Conservation (phyloP, 495 filamentous ascomycete species). For the Rhizodiscina lignyota region DNA sequence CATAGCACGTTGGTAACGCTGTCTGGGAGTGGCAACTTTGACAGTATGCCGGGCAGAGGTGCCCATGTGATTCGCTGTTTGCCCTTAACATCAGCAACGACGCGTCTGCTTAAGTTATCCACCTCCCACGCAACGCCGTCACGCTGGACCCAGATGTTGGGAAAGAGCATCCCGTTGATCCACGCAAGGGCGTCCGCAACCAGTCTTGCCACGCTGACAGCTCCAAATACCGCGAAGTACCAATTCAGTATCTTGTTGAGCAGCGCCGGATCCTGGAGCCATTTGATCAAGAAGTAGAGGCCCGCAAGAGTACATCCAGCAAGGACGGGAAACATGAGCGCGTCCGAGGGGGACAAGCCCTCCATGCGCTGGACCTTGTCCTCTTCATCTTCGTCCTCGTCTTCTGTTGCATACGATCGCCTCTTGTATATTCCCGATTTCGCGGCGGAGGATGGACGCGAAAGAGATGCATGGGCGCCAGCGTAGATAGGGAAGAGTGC, state of each 20-base stretch:
- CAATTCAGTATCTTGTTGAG: slow-evolving; percentile 71
- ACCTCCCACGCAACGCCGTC: neutral
- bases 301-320: slow-evolving; percentile 57
- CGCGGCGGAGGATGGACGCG: slow-evolving; percentile 68
- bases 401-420: slow-evolving; percentile 24
- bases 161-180: slow-evolving; percentile 54
- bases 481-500: slow-evolving; percentile 59
- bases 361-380: slow-evolving; percentile 42
- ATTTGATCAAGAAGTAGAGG: slow-evolving; percentile 82
- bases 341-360: slow-evolving; percentile 63
- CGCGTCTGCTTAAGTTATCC: no score
- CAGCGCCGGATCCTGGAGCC: slow-evolving; percentile 61
- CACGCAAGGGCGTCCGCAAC: slow-evolving; percentile 50
- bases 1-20: slow-evolving; percentile 25
- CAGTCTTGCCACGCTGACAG: slow-evolving; percentile 55
- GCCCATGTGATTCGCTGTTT: slow-evolving; percentile 15
- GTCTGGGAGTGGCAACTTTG: slow-evolving; percentile 24
- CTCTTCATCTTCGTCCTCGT: slow-evolving; percentile 37
- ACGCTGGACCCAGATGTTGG: slow-evolving; percentile 20
- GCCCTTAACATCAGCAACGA: no score
- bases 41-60: slow-evolving; percentile 35
- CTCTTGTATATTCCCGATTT: slow-evolving; percentile 27
- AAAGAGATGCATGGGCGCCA: slow-evolving; percentile 47
- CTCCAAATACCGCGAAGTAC: slow-evolving; percentile 69
- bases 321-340: slow-evolving; percentile 70